Conservation (phyloP, 192 early-diverging fungal species). For the Umbelopsis sp. region DNA sequence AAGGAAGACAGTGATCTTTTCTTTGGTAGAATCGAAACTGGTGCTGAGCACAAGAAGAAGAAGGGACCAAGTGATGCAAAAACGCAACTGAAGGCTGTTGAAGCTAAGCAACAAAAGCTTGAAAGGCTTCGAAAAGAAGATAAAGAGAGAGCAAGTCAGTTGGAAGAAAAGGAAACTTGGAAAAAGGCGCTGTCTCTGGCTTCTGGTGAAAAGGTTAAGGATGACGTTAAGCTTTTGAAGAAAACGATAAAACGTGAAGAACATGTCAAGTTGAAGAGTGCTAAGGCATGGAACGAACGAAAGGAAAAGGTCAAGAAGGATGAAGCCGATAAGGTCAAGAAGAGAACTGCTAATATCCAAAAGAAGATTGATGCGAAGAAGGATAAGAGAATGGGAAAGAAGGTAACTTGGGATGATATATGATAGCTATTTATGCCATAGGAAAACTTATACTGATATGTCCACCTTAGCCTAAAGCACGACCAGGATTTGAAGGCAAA, state of each 20-base stretch:
- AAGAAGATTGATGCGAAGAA: constrained; percentile 77
- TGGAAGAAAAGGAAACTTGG: constrained; percentile 85
- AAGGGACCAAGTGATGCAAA: constrained; percentile 64
- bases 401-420: too few relatives aligned
- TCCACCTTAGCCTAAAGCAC: constrained; percentile 18
- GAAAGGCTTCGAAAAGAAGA: constrained; percentile 67
- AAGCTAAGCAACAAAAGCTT: constrained; percentile 76
- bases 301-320: constrained; percentile 62
- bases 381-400: constrained; percentile 66
- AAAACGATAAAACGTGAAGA: constrained; percentile 88
- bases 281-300: constrained; percentile 82
- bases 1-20: constrained; percentile 57
- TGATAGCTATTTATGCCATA: too few relatives aligned
- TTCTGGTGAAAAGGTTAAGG: constrained; percentile 89
- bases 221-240: constrained; percentile 87
- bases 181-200: constrained; percentile 77
- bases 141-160: constrained; percentile 62
- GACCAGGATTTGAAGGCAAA: constrained; percentile 44
- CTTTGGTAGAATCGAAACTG: constrained; percentile 73
- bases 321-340: constrained; percentile 72
- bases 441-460: background rate
- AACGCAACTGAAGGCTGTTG: constrained; percentile 66
- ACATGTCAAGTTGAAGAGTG: constrained; percentile 82
- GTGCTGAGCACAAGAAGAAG: constrained; percentile 63
- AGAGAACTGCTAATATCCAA: constrained; percentile 86